Base-by-base conservation (phyloP, 768 basidiomycete genomes). In the Ephemerocybe angulata region DNA sequence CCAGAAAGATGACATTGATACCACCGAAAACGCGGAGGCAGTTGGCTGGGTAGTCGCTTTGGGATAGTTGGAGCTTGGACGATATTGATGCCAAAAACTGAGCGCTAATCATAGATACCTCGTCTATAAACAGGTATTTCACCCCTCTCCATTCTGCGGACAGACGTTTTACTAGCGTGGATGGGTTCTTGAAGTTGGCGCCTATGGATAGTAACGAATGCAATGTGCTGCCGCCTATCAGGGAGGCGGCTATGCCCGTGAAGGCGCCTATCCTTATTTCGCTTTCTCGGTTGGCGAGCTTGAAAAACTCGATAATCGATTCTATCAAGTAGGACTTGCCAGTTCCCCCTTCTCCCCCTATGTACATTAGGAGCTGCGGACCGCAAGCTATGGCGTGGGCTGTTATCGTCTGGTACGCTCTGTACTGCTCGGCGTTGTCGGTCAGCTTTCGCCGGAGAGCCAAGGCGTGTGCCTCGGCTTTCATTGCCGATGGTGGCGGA, bases 1-100 rank as follows among this genome's bases (percentile, higher is more conserved):
- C 70, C 0, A 59, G 52, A 52, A 69, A 67, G 2, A 72, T 69
- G 1, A 73, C 54, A 53, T 69, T 71, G 0, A 71, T 53, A 0
- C 69, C 67, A 0, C 72, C 71, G 47, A 67, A 70, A 0, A 62
- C 63, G 13, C 33, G 40, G 0, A 11, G 3, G 8, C 29, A 10
- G 22, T 57, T 48, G 4, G 58, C 44, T 10, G 30, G 4, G 19
- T 33, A 10, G 30, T 47, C 46, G 21, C 51, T 63, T 53, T 63
- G 65, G 0, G 64, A 64, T 19, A 55, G 29, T 13, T 60, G 46
- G 4, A 70, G 21, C 0, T 64, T 42, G 8, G 37, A 22, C 11
- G 65, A 65, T 2, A 72, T 13, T 3, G 62, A 28, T 21, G 55
- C 57, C 17, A 69, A 17, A n/a, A 69, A 61, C 2, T 22, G 31